phyloP scores from a whole-genome alignment of 345 rosid species.

The Corymbia maculata region DNA sequence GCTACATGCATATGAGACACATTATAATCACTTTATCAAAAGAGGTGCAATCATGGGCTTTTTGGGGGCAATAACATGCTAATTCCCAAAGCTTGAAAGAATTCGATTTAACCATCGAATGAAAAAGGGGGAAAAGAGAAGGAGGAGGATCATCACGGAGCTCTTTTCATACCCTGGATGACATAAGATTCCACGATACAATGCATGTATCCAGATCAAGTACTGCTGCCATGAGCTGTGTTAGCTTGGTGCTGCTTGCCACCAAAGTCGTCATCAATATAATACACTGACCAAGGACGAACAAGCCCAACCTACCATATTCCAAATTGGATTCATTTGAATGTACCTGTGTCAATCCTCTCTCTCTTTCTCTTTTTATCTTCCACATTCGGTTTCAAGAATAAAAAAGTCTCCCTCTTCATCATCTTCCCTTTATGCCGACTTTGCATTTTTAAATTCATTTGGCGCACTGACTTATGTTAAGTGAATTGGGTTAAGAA shows the following conservation, averaged over 20 bases:
- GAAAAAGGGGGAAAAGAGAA: not conserved
- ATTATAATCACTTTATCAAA: not conserved
- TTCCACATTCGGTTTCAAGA: not conserved
- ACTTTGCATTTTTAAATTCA: not conserved
- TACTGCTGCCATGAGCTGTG: not conserved
- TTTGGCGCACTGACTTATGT: not conserved
- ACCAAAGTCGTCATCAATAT: not conserved
- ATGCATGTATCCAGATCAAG: not conserved
- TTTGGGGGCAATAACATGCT: not conserved
- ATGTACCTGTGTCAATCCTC: not conserved
- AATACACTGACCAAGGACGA: not conserved
- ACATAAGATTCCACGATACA: not conserved
- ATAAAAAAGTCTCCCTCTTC: not conserved
- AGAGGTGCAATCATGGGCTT: not conserved
- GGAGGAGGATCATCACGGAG: not conserved
- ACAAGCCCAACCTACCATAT: not conserved
- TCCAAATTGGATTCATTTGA: not conserved
- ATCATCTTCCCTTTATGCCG: not conserved
- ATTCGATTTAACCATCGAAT: not conserved
- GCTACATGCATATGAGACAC: not conserved
- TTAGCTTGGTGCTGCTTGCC: not conserved
- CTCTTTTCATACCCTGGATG: not conserved
- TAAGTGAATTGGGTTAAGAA: not conserved
- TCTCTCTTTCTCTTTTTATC: not conserved
- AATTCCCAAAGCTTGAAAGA: not conserved